These are phyloP conservation scores for Cucumis cinereus DNA, from an alignment of 306 rosid genomes.

Conservation along the genomic window DNA sequence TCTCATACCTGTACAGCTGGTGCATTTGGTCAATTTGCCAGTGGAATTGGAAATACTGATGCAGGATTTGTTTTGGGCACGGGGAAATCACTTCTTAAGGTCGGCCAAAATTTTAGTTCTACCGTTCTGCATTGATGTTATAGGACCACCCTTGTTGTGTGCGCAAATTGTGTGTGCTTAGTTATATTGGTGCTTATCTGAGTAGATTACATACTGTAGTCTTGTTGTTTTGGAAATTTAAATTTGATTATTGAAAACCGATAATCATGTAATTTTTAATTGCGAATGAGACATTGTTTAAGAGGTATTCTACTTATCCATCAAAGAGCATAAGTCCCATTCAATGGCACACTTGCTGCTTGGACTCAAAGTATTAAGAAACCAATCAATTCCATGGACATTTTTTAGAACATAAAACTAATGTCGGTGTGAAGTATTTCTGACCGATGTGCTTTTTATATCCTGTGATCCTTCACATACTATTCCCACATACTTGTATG, in stretches of 20 bases:
- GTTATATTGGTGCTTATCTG: not conserved
- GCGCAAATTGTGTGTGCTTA: not conserved
- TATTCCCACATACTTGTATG: not conserved
- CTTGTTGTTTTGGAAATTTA: not conserved
- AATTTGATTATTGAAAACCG: not conserved
- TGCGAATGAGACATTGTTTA: not conserved
- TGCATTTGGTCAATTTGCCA: conserved; percentile 97
- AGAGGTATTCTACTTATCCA: not conserved
- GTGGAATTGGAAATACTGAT: conserved; percentile 94
- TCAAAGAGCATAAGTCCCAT: not conserved
- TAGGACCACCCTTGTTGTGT: not conserved
- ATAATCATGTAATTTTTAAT: not conserved
- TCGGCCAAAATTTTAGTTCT: conserved; percentile 8
- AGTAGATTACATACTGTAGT: not conserved
- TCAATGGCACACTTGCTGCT: not conserved
- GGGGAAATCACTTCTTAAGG: conserved; percentile 90
- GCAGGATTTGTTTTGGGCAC: conserved; percentile 86
- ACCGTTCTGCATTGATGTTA: not conserved
- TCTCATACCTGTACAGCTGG: conserved; percentile 98
- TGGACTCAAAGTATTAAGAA: not conserved
- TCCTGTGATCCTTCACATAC: not conserved
- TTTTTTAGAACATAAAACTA: not conserved
- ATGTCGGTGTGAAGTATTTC: not conserved
- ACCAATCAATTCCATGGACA: not conserved
- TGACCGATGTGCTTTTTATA: not conserved